Evolutionary conservation across 305 asterid species (phyloP).

Genomic region (Fraxinus velutina): DNA sequence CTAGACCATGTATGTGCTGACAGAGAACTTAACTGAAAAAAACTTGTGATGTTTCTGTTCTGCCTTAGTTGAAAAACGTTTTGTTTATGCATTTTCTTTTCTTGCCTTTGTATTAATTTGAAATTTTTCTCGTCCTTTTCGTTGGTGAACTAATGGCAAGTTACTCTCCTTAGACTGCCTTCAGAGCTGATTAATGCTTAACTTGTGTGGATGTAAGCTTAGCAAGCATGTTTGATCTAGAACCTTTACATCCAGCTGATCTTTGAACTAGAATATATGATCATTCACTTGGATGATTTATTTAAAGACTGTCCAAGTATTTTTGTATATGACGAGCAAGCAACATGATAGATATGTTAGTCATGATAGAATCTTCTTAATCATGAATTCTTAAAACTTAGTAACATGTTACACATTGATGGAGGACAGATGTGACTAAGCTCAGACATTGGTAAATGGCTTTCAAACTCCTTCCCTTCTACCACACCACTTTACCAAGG

Average conservation of each 20-base stretch:
- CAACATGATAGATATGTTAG: not conserved
- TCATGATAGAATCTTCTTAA: not conserved
- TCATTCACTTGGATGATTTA: not conserved
- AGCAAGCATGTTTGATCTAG: not conserved
- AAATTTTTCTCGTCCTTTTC: not conserved
- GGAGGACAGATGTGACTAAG: not conserved
- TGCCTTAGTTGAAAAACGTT: not conserved
- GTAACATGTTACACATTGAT: not conserved
- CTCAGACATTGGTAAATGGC: not conserved
- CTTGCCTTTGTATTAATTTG: not conserved
- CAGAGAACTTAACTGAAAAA: not conserved
- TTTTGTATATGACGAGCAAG: not conserved
- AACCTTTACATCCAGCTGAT: not conserved
- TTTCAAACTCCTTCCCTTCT: not conserved
- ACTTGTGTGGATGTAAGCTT: not conserved
- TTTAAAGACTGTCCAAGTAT: not conserved
- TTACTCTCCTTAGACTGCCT: not conserved
- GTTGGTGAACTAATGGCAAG: not conserved
- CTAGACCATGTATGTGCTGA: constrained; percentile 70
- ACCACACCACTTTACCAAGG: not conserved
- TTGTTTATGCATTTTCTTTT: not conserved
- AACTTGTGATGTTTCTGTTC: not conserved
- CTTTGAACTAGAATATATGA: not conserved
- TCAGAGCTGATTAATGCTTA: not conserved
- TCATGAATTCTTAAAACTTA: not conserved